phyloP scores from a whole-genome alignment of 257 asterid species.

The Prunella vulgaris region DNA sequence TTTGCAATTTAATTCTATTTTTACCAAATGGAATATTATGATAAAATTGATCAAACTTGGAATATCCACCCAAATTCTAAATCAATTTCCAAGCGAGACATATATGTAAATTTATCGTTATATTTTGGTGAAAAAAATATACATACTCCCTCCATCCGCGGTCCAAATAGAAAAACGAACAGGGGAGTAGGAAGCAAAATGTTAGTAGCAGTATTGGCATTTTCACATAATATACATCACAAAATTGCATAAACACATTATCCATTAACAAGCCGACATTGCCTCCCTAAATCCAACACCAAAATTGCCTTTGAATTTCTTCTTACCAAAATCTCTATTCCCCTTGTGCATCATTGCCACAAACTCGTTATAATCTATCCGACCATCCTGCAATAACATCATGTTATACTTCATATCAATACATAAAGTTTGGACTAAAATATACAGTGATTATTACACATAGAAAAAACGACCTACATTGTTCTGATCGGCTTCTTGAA shows the following conservation, averaged over 20 bases:
- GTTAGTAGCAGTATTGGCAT: background rate
- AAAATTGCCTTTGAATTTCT: conserved; percentile 25
- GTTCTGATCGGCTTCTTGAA: conserved; percentile 39
- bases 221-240: background rate
- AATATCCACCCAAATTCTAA: too few relatives aligned
- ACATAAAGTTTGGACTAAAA: too few relatives aligned
- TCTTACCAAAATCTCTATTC: conserved; percentile 34
- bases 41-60: too few relatives aligned
- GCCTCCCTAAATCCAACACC: conserved; percentile 36
- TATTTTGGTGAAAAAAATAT: too few relatives aligned
- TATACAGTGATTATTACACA: too few relatives aligned
- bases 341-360: conserved; percentile 45
- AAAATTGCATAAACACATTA: background rate
- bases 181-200: too few relatives aligned
- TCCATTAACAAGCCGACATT: conserved; percentile 28
- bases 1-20: too few relatives aligned
- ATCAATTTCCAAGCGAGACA: too few relatives aligned
- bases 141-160: too few relatives aligned
- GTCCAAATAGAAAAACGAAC: too few relatives aligned
- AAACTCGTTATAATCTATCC: conserved; percentile 41
- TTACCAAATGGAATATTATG: too few relatives aligned
- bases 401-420: background rate
- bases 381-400: conserved; percentile 34
- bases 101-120: too few relatives aligned
- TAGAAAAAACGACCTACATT: conserved; percentile 20